Evolutionary conservation across 345 rosid genomes (phyloP).

Genomic region (Laguncularia racemosa): DNA sequence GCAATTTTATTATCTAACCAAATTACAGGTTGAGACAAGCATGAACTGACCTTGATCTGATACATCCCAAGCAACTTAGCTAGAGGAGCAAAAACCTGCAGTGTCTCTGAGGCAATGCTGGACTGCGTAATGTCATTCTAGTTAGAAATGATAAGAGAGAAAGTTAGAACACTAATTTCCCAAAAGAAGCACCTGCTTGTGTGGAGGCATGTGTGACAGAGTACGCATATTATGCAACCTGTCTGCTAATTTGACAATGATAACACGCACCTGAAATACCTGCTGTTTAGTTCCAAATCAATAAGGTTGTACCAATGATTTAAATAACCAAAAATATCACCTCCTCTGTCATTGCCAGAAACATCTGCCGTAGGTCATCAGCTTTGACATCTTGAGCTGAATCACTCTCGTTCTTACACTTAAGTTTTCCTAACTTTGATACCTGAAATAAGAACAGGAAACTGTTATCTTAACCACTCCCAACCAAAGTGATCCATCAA

Average conservation of each 20-base stretch:
- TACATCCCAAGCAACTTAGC: constrained; percentile 98
- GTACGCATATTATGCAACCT: constrained; percentile 99
- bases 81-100: constrained; percentile 96
- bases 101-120: constrained; percentile 94
- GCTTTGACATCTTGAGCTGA: constrained; percentile 96
- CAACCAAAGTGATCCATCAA: constrained; percentile 1
- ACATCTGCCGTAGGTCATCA: constrained; percentile 98
- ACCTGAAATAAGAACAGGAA: constrained; percentile 37
- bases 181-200: constrained; percentile 69
- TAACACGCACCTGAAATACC: constrained; percentile 81
- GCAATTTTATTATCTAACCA: not conserved
- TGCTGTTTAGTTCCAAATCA: constrained; percentile 14
- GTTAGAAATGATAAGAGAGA: constrained; percentile 14
- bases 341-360: constrained; percentile 98
- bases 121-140: constrained; percentile 44
- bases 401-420: constrained; percentile 64
- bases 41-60: constrained; percentile 69
- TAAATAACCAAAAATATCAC: constrained; percentile 21
- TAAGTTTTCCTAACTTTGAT: constrained; percentile 88
- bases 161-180: constrained; percentile 2
- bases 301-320: not conserved
- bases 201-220: constrained; percentile 87
- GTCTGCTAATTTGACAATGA: constrained; percentile 97
- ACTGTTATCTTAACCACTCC: not conserved
- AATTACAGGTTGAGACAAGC: not conserved